A percentile compares a stretch with the other conserved stretches of the same genome.
Conservation (phyloP, 1,139 yeast genomes). For the Candida glucosophila region DNA sequence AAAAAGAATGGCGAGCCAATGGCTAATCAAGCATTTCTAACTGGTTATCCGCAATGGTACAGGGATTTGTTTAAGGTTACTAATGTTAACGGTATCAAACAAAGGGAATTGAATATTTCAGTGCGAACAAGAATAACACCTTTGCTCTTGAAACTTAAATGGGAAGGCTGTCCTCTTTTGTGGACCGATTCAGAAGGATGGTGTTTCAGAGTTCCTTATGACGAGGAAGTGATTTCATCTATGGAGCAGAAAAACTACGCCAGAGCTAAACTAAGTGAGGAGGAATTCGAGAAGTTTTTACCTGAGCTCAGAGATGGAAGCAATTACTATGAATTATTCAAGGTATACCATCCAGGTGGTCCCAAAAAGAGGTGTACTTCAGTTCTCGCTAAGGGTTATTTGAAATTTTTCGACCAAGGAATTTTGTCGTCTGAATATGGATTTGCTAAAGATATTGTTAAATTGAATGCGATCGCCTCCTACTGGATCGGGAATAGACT, state of each 20-base stretch:
- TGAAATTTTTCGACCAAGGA: constrained; percentile 66
- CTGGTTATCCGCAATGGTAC: constrained; percentile 96
- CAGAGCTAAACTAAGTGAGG: constrained; percentile 25
- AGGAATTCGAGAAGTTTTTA: constrained; percentile 13
- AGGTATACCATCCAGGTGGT: constrained; percentile 91
- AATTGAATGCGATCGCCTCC: constrained; percentile 69
- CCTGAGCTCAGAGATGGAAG: constrained; percentile 18
- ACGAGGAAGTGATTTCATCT: constrained; percentile 24
- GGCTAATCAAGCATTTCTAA: constrained; percentile 70
- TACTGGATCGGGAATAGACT: constrained; percentile 93
- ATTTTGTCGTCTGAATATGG: constrained; percentile 62
- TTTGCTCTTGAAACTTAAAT: constrained; percentile 61
- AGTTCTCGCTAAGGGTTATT: constrained; percentile 71
- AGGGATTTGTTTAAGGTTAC: constrained; percentile 51
- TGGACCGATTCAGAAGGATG: constrained; percentile 83
- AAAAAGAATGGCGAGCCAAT: constrained; percentile 69
- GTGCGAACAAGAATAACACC: constrained; percentile 74
- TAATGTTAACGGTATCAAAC: constrained; percentile 16
- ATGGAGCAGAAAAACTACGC: constrained; percentile 48
- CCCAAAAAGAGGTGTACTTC: constrained; percentile 64
- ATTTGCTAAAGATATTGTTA: constrained; percentile 69
- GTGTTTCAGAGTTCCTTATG: constrained; percentile 63
- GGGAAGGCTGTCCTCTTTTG: constrained; percentile 78
- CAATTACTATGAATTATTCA: constrained; percentile 36
- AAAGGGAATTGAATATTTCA: constrained; percentile 45